phyloP scores from a whole-genome alignment of 108 stramenopile species.

The Skeletonema grethae region DNA sequence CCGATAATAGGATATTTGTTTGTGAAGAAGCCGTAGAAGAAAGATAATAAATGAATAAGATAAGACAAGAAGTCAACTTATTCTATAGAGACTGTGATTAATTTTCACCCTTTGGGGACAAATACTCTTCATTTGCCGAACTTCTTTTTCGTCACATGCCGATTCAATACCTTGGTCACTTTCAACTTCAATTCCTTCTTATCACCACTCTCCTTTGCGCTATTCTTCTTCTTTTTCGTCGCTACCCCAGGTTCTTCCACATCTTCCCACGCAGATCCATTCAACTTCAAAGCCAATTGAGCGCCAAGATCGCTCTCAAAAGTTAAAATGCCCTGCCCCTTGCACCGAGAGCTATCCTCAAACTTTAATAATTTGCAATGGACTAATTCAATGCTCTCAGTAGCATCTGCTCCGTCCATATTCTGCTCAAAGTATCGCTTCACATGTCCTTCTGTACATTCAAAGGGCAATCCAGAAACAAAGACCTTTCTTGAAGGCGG shows the following conservation, averaged over 20 bases:
- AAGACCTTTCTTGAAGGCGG: constrained; percentile 80
- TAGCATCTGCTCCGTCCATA: constrained; percentile 10
- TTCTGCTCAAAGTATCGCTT: constrained; percentile 55
- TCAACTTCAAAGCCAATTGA: constrained; percentile 61
- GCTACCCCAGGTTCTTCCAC: constrained; percentile 34
- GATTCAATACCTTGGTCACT: constrained; percentile 72
- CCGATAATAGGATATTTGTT: too few species aligned
- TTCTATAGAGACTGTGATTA: too few species aligned
- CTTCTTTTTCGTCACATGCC: constrained; percentile 57
- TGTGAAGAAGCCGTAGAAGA: too few species aligned
- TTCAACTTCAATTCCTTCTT: constrained; percentile 70
- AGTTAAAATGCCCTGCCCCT: constrained; percentile 77
- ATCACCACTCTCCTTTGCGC: constrained; percentile 23
- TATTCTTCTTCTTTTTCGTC: constrained; percentile 37
- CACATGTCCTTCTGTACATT: constrained; percentile 62
- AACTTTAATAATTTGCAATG: constrained; percentile 77
- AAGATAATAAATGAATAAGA: too few species aligned
- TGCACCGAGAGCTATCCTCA: constrained; percentile 82
- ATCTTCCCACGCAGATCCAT: constrained; percentile 55
- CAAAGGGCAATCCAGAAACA: constrained; percentile 85
- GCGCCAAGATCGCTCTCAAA: constrained; percentile 77
- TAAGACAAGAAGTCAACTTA: too few species aligned
- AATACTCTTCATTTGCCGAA: background rate
- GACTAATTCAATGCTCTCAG: constrained; percentile 56
- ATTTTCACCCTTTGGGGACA: too few species aligned